Percentiles rank a stretch among this genome's conserved stretches.
Evolutionary conservation across 129 eudicot species (phyloP).

Genomic region (Mikania micrantha): DNA sequence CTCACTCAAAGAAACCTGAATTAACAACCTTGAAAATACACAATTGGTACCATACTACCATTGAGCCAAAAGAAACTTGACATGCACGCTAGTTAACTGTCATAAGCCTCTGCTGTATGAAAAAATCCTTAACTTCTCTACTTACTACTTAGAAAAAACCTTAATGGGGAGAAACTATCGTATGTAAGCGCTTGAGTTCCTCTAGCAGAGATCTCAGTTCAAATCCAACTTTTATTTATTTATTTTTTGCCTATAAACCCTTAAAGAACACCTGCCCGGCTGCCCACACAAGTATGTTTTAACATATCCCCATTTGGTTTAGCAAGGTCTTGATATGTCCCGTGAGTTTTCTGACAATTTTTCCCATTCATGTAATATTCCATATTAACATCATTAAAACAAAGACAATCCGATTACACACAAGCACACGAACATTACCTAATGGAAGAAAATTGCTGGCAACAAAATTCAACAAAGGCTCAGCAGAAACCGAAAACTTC

Average conservation of each 20-base stretch:
- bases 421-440: conserved; percentile 35
- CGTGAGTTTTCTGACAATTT: too few species aligned
- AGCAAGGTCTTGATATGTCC: too few species aligned
- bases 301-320: too few species aligned
- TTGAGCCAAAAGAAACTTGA: not conserved
- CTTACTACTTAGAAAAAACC: too few species aligned
- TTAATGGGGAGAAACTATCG: too few species aligned
- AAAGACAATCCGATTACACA: conserved; percentile 1
- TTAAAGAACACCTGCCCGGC: too few species aligned
- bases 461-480: conserved; percentile 42
- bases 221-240: too few species aligned
- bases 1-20: not conserved
- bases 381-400: not conserved
- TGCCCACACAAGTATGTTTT: too few species aligned
- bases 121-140: not conserved
- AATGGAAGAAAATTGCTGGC: conserved; percentile 68
- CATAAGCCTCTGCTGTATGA: not conserved
- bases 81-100: not conserved
- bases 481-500: conserved; percentile 25
- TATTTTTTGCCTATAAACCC: too few species aligned
- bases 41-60: not conserved
- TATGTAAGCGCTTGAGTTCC: not conserved
- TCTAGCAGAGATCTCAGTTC: too few species aligned
- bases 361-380: not conserved
- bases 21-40: not conserved